Evolutionary conservation across 2,329 filamentous ascomycete genomes (phyloP).

Genomic region (Aureobasidium namibiae): DNA sequence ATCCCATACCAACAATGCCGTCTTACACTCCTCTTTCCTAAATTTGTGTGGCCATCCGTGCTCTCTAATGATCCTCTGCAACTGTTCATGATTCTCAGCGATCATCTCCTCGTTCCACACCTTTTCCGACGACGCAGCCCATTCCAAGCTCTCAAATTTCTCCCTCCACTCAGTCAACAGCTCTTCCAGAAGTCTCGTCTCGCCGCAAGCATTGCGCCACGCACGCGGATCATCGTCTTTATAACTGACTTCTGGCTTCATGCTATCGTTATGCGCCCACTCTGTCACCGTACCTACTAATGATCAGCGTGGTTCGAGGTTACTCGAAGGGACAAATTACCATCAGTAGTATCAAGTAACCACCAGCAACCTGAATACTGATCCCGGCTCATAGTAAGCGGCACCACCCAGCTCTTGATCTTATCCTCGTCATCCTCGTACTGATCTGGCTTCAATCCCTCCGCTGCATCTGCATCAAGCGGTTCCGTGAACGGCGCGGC

Average conservation of each 20-base stretch:
- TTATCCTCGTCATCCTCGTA: background rate
- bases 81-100: background rate
- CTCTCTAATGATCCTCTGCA: background rate
- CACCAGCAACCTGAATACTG: background rate
- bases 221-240: background rate
- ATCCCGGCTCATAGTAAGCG: background rate
- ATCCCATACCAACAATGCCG: background rate
- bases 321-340: background rate
- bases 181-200: background rate
- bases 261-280: background rate
- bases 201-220: background rate
- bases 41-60: background rate
- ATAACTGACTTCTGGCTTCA: background rate
- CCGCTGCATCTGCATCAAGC: background rate
- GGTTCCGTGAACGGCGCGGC: background rate
- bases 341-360: background rate
- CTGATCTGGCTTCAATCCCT: background rate
- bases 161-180: background rate
- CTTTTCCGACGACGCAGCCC: background rate
- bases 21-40: background rate
- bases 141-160: background rate
- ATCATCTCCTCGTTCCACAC: background rate
- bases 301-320: background rate
- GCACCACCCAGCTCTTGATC: background rate
- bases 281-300: background rate